Conservation (phyloP, 2,329 filamentous ascomycete species). For the Onygena corvina region DNA sequence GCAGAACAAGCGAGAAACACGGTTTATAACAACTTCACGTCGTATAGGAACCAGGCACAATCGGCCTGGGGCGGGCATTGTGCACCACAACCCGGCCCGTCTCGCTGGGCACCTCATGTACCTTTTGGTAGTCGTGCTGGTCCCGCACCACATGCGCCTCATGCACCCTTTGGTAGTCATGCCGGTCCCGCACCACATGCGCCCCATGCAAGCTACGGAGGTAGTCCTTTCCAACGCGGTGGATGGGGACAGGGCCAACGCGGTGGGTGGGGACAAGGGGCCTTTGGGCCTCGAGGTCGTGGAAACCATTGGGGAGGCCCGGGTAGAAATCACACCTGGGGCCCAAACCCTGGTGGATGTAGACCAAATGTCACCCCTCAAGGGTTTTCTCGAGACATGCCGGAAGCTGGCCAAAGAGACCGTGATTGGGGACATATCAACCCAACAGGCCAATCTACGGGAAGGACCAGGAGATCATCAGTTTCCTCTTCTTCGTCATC, state of each 20-base stretch:
- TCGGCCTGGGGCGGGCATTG: neutral
- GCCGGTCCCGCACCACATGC: no score
- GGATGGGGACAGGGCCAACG: neutral
- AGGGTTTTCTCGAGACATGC: neutral
- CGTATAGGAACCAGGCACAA: neutral
- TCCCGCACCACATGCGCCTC: no score
- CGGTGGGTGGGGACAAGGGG: neutral
- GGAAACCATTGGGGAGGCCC: neutral
- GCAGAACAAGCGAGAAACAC: neutral
- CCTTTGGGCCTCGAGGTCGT: neutral
- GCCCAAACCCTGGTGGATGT: neutral
- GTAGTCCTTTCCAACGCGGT: no score
- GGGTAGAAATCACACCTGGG: neutral
- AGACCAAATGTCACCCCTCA: neutral
- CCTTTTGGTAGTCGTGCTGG: no score
- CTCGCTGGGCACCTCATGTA: no score
- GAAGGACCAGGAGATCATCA: constrained; percentile 9
- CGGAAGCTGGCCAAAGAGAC: neutral
- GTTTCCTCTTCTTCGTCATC: constrained; percentile 14
- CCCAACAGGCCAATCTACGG: neutral
- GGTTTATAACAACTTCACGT: neutral
- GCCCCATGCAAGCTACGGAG: no score
- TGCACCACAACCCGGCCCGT: neutral
- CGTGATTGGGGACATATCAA: neutral
- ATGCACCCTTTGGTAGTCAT: no score